A percentile compares a stretch with the other conserved stretches of the same genome.
These are phyloP conservation scores for Musa schizocarpa DNA, from an alignment of 176 grass and related monocot species.

Conservation along the genomic window DNA sequence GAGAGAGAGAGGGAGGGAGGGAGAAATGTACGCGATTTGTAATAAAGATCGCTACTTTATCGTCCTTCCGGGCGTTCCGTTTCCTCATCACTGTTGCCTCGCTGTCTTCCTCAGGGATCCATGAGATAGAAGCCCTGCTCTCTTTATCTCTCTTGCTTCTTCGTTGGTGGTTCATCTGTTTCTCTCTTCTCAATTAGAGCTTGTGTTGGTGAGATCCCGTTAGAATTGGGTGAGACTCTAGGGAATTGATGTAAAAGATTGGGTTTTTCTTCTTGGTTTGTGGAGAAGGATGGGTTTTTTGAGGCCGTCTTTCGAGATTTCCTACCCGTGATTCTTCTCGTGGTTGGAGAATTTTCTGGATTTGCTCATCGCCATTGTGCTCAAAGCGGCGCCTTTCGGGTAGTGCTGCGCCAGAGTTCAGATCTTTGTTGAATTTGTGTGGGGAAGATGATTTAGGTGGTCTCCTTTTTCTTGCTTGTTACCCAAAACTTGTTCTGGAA, in stretches of 20 bases:
- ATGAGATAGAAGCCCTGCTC: not conserved
- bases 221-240: not conserved
- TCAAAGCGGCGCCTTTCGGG: not conserved
- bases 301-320: not conserved
- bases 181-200: not conserved
- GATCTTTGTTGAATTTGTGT: not conserved
- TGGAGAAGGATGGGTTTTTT: not conserved
- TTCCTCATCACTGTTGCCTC: not conserved
- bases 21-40: not conserved
- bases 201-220: not conserved
- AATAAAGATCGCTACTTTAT: not conserved
- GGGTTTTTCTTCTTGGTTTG: not conserved
- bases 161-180: not conserved
- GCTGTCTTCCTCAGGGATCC: not conserved
- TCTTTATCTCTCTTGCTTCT: not conserved
- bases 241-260: not conserved
- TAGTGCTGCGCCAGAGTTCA: not conserved
- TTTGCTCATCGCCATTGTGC: not conserved
- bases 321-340: not conserved
- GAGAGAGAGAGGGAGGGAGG: not conserved
- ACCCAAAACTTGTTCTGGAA: slow-evolving; percentile 39
- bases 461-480: slow-evolving; percentile 26
- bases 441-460: not conserved
- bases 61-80: not conserved
- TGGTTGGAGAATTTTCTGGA: too few species aligned